A percentile compares a stretch with the other conserved stretches of the same genome.
phyloP scores from a whole-genome alignment of 257 asterid genomes.

The Marsdenia floribunda region DNA sequence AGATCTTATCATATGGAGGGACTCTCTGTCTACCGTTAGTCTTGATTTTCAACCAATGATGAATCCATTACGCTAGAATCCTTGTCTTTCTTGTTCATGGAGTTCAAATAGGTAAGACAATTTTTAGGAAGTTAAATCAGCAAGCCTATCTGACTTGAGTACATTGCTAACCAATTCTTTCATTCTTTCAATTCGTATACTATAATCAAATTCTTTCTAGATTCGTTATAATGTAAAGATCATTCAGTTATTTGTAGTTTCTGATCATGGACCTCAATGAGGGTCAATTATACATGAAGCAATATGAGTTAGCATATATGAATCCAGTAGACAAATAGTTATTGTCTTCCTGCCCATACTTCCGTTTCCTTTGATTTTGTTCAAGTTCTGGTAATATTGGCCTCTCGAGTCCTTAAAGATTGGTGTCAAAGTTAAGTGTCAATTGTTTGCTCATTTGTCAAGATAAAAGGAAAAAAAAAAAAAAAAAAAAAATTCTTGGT shows the following conservation, averaged over 20 bases:
- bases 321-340: slow-evolving; percentile 8
- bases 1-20: slow-evolving; percentile 19
- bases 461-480: neutral
- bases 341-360: slow-evolving; percentile 28
- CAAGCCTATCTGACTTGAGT: neutral
- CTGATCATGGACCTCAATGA: slow-evolving; percentile 15
- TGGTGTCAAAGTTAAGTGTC: slow-evolving; percentile 10
- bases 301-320: slow-evolving; percentile 9
- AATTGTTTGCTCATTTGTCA: slow-evolving; percentile 3
- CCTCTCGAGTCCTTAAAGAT: slow-evolving; percentile 17
- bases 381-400: slow-evolving; percentile 5
- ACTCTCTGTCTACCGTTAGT: slow-evolving; percentile 16
- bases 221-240: slow-evolving; percentile 24
- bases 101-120: slow-evolving; percentile 10
- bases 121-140: slow-evolving; percentile 5
- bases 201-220: slow-evolving; percentile 18
- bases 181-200: slow-evolving; percentile 14
- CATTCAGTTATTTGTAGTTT: slow-evolving; percentile 1
- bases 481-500: neutral
- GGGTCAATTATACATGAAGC: slow-evolving; percentile 17
- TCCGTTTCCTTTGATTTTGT: neutral
- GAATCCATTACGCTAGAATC: slow-evolving; percentile 16
- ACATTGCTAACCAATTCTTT: slow-evolving; percentile 23
- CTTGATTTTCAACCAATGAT: slow-evolving; percentile 18
- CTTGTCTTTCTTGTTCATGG: slow-evolving; percentile 6